Evolutionary conservation across 2,329 filamentous ascomycete genomes (phyloP), one percentile per base, ranked within the genome.

Genomic region (Dactylella cylindrospora): DNA sequence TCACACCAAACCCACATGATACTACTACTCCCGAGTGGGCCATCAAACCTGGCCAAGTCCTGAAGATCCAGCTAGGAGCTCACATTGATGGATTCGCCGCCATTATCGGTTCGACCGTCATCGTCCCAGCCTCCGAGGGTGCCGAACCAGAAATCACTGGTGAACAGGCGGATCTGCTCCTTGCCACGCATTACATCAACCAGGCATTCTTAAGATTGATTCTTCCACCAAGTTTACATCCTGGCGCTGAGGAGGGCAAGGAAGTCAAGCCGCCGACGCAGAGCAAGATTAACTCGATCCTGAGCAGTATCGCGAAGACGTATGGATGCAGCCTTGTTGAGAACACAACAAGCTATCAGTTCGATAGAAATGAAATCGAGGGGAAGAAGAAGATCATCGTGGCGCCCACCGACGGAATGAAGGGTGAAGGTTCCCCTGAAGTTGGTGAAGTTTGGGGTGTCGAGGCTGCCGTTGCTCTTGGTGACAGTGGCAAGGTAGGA

Each of bases 1-100:
- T 96, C 79, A 98, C 93, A 39, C 93, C 93, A 45, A 80, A 98
- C 70, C 84, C 83, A 68, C 84, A 90, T 66, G 93, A 98, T 71
- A 79, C 85, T 73, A 83, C 85, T 73, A 93, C 98, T 78, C 88
- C 91, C 65, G 81, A 80, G 55, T 79, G 81, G 41, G 83, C 84
- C 71, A 80, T 98, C 69, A 88, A 95, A 78, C 80, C 85, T 45
- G 86, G 84, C 65, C 93, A 98, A 77, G 77, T 88, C 65, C 81
- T 95, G 76, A 98, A 98, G 83, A 93, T 98, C 73, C 93, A 98
- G 62, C 83, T 98, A n/a, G 93, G 93, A 71, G 93, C 93, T 46
- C 93, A 98, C 78, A 96, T 98, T 66, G 89, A 97, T 76, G 93
- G 93, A 50, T 95, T 97, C 72, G 90, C 89, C 69, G 87, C 91